These are phyloP conservation scores for Ascoidea tarda DNA, from an alignment of 805 yeast species.

Conservation along the genomic window DNA sequence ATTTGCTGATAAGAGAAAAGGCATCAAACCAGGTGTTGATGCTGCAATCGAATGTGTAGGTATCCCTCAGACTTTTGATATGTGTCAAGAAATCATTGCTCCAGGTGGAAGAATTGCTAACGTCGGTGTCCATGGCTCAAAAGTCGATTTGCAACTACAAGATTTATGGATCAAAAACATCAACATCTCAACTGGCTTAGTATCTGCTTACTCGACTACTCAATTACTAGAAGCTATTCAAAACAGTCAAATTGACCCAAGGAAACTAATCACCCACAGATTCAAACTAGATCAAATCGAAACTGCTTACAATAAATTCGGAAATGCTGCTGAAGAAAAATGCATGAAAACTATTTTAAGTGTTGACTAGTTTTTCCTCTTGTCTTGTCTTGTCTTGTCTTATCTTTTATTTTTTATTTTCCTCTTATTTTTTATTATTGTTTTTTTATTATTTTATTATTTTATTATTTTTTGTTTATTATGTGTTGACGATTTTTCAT, in stretches of 20 bases:
- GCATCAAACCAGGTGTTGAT: conserved; percentile 34
- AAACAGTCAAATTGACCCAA: conserved; percentile 25
- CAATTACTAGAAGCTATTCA: conserved; percentile 22
- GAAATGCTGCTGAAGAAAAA: conserved; percentile 35
- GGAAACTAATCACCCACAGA: conserved; percentile 43
- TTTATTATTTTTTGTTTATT: no score
- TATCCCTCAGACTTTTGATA: conserved; percentile 43
- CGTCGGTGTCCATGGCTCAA: conserved; percentile 39
- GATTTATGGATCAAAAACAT: conserved; percentile 32
- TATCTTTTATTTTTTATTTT: no score
- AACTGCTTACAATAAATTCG: conserved; percentile 46
- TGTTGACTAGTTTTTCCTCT: neutral
- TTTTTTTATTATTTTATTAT: no score
- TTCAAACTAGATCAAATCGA: conserved; percentile 40
- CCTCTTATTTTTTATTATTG: no score
- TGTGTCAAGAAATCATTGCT: conserved; percentile 38
- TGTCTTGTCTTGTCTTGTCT: no score
- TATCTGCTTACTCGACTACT: conserved; percentile 29
- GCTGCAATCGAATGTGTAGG: conserved; percentile 57
- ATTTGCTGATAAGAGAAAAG: conserved; percentile 13
- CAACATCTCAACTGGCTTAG: conserved; percentile 32
- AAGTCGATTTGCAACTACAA: conserved; percentile 27
- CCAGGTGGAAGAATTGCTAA: conserved; percentile 55
- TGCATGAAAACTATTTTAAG: conserved; percentile 28
- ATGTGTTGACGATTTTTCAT: no score